Evolutionary conservation across 345 rosid genomes (phyloP).

Genomic region (Salix suchowensis): DNA sequence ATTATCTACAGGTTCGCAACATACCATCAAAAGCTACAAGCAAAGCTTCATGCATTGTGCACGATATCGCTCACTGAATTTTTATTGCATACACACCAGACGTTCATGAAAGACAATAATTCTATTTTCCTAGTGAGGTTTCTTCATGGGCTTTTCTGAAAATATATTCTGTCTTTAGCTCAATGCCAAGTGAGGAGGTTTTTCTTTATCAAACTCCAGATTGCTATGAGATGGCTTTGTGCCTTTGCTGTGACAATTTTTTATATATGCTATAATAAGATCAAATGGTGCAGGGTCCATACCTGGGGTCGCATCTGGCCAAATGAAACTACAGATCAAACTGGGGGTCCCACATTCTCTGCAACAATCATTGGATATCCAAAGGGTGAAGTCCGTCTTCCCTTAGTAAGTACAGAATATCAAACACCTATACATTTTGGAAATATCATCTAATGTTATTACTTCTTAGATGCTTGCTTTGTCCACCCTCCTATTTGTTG

Average conservation of each 20-base stretch:
- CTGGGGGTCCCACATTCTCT: slow-evolving; percentile 86
- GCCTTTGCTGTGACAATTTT: slow-evolving; percentile 3
- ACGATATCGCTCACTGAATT: too few relatives aligned
- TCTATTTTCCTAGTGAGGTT: too few relatives aligned
- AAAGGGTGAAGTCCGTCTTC: slow-evolving; percentile 69
- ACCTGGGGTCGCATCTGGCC: slow-evolving; percentile 77
- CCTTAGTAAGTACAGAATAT: slow-evolving; percentile 75
- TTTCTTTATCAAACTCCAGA: not conserved
- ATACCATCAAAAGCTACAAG: too few relatives aligned
- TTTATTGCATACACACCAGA: too few relatives aligned
- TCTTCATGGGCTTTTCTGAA: too few relatives aligned
- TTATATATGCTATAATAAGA: not conserved
- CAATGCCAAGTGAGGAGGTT: too few relatives aligned
- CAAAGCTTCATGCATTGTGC: too few relatives aligned
- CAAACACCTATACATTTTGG: not conserved
- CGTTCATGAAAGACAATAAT: too few relatives aligned
- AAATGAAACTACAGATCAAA: slow-evolving; percentile 84
- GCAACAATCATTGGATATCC: slow-evolving; percentile 61
- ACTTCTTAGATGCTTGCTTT: not conserved
- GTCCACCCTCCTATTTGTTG: not conserved
- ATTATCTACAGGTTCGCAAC: too few relatives aligned
- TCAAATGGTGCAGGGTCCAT: slow-evolving; percentile 59
- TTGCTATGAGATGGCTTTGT: not conserved
- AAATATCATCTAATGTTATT: not conserved
- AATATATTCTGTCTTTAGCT: too few relatives aligned